Base-by-base conservation (phyloP, 2,329 filamentous ascomycete genomes). In the Amylocarpus encephaloides region DNA sequence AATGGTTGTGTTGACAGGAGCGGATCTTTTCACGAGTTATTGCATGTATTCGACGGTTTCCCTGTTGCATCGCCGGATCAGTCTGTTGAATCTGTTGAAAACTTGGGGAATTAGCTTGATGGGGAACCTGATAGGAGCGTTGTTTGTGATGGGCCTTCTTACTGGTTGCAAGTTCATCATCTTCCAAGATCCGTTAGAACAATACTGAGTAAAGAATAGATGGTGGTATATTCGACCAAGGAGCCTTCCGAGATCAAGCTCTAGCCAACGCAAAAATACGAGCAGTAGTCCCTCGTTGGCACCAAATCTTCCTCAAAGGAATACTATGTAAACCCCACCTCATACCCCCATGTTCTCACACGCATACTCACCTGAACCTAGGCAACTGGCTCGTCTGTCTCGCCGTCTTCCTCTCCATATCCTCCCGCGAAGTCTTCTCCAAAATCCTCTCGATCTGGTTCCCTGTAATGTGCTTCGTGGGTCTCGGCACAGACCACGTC, bases 371-470 rank as follows among this genome's bases (percentile, higher is more conserved):
- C 12, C 38, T 16, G 5, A 18, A 26, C 22, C 22, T 38, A 59
- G 60, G 58, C 57, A 80, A 80, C 63, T 80, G 76, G 77, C 70
- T 82, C 0, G 77, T 81, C 2, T 78, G 75, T 50, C 64, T 80
- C 22, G 75, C 74, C 0, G 71, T 73, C 40, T 80, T 70, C 51
- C 64, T 76, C 7, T 69, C 68, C 1, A 65, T 73, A 3, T 73
- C 74, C 49, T 73, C 72, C 5, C 70, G 73, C 2, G 76, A 79
- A 48, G 63, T 79, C 11, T 67, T 69, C 15, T 75, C 73, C 9
- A 80, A 80, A 58, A 70, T 80, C 1, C 64, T 76, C 10, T 73
- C 73, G 1, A 76, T 80, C 56, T 81, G 78, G 77, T 75, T 71
- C 60, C 78, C 77, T 0, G 75, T 73, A 2, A 76, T 77, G 49